phyloP scores from a whole-genome alignment of 225 moss, liverwort and hornwort species.

The Ulota crispa region DNA sequence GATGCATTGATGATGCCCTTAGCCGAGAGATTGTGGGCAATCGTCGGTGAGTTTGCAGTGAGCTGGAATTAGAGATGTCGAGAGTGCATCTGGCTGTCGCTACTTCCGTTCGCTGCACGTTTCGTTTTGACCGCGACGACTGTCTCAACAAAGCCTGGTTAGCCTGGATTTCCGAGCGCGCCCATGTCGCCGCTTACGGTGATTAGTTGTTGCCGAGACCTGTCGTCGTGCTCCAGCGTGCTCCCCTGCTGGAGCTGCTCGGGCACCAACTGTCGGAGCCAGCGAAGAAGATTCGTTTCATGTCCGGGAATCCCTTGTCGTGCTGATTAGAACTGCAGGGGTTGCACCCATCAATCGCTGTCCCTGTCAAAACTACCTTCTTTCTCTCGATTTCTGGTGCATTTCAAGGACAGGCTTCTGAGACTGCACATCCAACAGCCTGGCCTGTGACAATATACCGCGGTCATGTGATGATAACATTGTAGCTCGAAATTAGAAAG shows the following conservation, averaged over 20 bases:
- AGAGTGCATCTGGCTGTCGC: background rate
- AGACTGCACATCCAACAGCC: too few species aligned
- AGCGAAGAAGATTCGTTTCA: background rate
- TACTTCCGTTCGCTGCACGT: background rate
- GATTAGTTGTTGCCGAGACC: background rate
- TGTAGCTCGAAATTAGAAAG: too few species aligned
- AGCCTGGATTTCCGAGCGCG: too few species aligned
- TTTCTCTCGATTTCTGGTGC: background rate
- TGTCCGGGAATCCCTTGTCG: background rate
- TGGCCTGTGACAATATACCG: too few species aligned
- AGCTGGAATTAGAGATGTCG: slow-evolving; percentile 1
- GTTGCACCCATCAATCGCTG: background rate
- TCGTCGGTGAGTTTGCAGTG: slow-evolving; percentile 2
- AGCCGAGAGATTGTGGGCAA: background rate
- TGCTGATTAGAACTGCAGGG: too few species aligned
- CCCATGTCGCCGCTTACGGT: background rate
- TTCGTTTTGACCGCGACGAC: background rate
- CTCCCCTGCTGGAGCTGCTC: too few species aligned
- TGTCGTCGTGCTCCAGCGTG: too few species aligned
- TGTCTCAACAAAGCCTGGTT: background rate
- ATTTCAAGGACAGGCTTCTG: background rate
- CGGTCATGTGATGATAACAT: too few species aligned
- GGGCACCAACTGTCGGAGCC: background rate
- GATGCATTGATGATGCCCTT: too few species aligned
- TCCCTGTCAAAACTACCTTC: background rate